phyloP scores from a whole-genome alignment of 495 filamentous ascomycete genomes.

The Xanthoparmelia taractica region DNA sequence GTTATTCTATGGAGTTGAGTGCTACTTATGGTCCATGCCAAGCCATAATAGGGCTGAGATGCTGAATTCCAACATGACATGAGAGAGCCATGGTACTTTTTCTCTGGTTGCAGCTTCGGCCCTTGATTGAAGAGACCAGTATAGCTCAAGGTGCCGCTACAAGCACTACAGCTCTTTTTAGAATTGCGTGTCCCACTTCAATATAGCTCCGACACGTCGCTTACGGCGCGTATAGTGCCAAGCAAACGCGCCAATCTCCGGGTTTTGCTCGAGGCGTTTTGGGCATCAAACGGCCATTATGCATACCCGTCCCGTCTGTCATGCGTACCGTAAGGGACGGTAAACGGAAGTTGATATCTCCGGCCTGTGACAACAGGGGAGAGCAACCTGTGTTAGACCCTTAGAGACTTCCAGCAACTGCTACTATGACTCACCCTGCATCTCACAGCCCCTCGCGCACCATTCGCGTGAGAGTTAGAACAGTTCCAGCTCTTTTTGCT shows the following conservation, averaged over 20 bases:
- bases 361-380: neutral
- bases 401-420: neutral
- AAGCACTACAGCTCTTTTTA: neutral
- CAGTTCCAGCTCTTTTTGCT: neutral
- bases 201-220: neutral
- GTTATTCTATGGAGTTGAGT: no score
- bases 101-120: no score
- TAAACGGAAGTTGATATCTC: neutral
- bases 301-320: slow-evolving; percentile 1
- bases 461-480: neutral
- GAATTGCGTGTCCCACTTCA: neutral
- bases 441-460: neutral
- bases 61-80: no score
- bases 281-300: neutral
- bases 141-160: neutral
- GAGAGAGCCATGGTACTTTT: no score
- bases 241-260: neutral
- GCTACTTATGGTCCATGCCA: no score
- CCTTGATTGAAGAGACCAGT: no score
- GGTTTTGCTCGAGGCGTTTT: neutral
- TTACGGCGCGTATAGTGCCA: slow-evolving; percentile 1
- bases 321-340: slow-evolving; percentile 1
- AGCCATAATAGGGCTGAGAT: no score
- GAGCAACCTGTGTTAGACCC: neutral
- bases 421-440: neutral